Base-by-base conservation (phyloP, 2,329 filamentous ascomycete species). In the Hyphodiscus sp. region DNA sequence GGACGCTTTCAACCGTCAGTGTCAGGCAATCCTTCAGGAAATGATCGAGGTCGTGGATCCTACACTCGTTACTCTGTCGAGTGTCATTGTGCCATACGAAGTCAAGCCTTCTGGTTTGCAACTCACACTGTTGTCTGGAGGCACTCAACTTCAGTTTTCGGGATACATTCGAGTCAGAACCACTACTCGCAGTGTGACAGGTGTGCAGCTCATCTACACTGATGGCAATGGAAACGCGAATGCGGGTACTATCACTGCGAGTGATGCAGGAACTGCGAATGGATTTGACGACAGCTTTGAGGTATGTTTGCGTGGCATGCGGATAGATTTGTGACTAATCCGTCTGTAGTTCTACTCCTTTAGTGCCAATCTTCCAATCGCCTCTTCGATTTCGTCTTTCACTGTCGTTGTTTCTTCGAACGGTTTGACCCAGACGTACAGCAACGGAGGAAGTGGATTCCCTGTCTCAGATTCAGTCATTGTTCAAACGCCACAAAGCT, bases 221-320 rank as follows among this genome's bases (percentile, higher is more conserved):
- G 74, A 81, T 61, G 74, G 80, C 20, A 73, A 66, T 44, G 80
- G 81, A 6, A 72, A 71, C 1, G 67, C 68, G 20, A 66, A 67
- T 15, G 15, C 26, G 20, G 79, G 77, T 56, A 69, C 70, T n/a
- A 75, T 78, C 49, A 71, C 69, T 1, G 70, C 76, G 18, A 71
- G 67, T 3, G 57, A 73, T n/a, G 72, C 73, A 44, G 80, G 79
- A 2, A 70, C 73, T 20, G 74, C 75, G 4, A 69, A 70, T 43
- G 82, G 82, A 1, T 80, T 85, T 50, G 82, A 85, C 62, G 80
- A 85, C 55, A 77, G 69, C 9, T 85, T 85, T 63, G 71, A 72
- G 50, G 81, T 80, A 65, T 63, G 69, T 67, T 66, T 61, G 64
- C 63, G 67, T 41, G 30, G 15, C 20, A 78, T 73, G 59, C 73